Conservation (phyloP, 2,329 filamentous ascomycete genomes). For the Aspergillus quadricinctus region DNA sequence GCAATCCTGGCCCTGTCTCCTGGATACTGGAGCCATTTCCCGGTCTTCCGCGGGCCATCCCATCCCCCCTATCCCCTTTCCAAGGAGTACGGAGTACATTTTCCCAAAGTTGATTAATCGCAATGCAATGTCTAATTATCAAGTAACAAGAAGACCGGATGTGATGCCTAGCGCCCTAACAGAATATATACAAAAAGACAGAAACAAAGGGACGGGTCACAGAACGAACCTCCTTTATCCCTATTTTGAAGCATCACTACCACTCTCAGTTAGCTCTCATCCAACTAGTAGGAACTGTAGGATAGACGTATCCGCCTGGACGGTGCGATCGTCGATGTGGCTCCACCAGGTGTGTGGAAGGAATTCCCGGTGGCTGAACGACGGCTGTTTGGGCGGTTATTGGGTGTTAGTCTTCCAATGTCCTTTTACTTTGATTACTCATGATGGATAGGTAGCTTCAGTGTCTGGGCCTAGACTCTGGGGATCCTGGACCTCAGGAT, state of each 20-base stretch:
- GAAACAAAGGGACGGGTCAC: too few relatives aligned
- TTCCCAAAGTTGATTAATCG: background rate
- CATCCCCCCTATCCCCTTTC: background rate
- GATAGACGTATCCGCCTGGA: constrained; percentile 9
- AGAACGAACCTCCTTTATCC: background rate
- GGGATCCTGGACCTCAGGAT: too few relatives aligned
- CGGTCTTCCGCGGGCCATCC: too few relatives aligned
- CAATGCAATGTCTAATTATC: background rate
- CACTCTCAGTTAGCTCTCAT: too few relatives aligned
- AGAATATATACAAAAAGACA: background rate
- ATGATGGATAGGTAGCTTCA: too few relatives aligned
- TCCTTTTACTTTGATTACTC: background rate
- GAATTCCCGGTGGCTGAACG: background rate
- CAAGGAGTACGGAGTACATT: background rate
- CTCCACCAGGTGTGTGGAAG: background rate
- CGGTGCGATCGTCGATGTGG: constrained; percentile 14
- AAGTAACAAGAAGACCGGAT: background rate
- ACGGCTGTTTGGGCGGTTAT: background rate
- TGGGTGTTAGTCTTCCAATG: background rate
- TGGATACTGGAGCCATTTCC: too few relatives aligned
- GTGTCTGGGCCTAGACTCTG: background rate
- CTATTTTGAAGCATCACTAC: background rate
- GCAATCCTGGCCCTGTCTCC: background rate
- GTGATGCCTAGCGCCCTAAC: too few relatives aligned
- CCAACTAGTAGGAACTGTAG: background rate